A percentile compares a stretch with the other conserved stretches of the same genome.
These are phyloP conservation scores for Penicillium italicum DNA, from an alignment of 2,329 filamentous ascomycete genomes.

Conservation along the genomic window DNA sequence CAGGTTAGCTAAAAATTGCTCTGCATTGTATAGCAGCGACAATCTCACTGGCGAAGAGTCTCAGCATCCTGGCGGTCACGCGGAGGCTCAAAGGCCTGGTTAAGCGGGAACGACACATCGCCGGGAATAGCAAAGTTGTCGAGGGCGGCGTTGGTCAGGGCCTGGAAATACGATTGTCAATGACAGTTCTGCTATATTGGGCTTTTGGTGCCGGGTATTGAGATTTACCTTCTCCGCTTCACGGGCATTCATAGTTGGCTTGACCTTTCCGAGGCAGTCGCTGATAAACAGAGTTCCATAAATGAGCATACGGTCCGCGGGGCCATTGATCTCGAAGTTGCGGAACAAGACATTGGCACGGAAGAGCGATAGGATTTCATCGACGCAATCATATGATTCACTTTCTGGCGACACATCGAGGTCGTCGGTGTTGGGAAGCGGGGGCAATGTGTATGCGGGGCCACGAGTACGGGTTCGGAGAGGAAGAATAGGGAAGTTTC, in stretches of 20 bases:
- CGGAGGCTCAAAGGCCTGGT: conserved; percentile 93
- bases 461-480: conserved; percentile 92
- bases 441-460: conserved; percentile 80
- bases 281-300: conserved; percentile 95
- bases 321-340: conserved; percentile 98
- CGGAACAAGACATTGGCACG: conserved; percentile 98
- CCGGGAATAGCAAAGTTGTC: conserved; percentile 95
- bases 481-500: conserved; percentile 92
- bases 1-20: background rate
- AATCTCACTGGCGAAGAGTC: conserved; percentile 71
- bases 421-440: conserved; percentile 55
- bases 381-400: conserved; percentile 92
- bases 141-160: conserved; percentile 83
- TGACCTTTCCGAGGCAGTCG: conserved; percentile 85
- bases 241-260: conserved; percentile 63
- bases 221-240: conserved; percentile 60
- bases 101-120: conserved; percentile 86
- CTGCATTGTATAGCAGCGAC: background rate
- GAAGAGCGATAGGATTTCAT: conserved; percentile 89
- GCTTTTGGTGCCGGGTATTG: background rate
- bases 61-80: conserved; percentile 85
- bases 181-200: background rate
- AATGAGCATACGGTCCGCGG: conserved; percentile 87
- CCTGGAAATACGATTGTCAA: conserved; percentile 51
- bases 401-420: conserved; percentile 69